Base-by-base conservation (phyloP, 768 basidiomycete genomes). In the Trametes meyenii region DNA sequence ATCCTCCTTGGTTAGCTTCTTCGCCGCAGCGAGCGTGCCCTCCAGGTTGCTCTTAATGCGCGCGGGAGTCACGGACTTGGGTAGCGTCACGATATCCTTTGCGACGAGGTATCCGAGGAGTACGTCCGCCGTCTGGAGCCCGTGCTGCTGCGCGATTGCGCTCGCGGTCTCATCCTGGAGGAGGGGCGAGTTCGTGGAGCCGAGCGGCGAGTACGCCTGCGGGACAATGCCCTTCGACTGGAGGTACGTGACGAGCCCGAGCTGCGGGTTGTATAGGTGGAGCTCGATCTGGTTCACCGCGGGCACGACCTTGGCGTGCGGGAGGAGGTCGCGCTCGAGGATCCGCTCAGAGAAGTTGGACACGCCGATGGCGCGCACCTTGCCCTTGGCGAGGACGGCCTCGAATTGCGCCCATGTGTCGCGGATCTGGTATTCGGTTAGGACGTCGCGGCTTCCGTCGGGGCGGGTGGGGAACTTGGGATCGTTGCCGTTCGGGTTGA, bases 321-420 rank as follows among this genome's bases (percentile, higher is more conserved):
- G 81, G 40, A 91, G 78, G 55, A 94, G 82, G 65, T 87, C 81
- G 66, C 89, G 83, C 69, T 91, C 84, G 19, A 95, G 78, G 70
- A 86, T 84, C 59, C 72, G 74, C 71, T 87, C 76, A 33, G 86
- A 88, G 72, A 85, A 88, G 79, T 94, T 94, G 65, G 89, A 91
- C 35, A 87, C 85, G 33, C 92, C 92, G 67, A 90, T 90, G 23
- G 77, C 69, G 65, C 70, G 75, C 64, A 86, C 85, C 73, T 88
- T 90, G 67, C 87, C 90, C 68, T 84, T 87, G 72, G 83, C 84
- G 61, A 85, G 73, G 33, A 93, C 64, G 11, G 77, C 84, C 72
- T 94, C 93, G 88, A 95, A 88, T 72, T 89, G 85, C 67, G 83
- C 85, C 92, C 93, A 94, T 14, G 94, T 94, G 52, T 92, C 82